These are phyloP conservation scores for Hibiscus mutabilis DNA, from an alignment of 345 rosid genomes.

Conservation along the genomic window DNA sequence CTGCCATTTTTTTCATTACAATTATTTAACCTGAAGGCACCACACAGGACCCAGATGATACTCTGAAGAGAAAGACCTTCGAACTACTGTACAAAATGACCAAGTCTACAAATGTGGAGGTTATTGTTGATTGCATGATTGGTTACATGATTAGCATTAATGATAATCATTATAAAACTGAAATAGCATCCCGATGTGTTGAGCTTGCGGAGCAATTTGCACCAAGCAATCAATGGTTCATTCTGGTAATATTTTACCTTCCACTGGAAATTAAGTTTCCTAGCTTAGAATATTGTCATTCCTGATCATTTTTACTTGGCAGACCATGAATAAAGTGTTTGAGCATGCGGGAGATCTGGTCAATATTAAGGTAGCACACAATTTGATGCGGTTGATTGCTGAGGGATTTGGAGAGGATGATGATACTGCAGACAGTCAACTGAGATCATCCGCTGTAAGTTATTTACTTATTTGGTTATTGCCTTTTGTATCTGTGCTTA, in stretches of 20 bases:
- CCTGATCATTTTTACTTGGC: constrained; percentile 20
- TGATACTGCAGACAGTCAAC: constrained; percentile 75
- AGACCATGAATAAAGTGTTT: constrained; percentile 95
- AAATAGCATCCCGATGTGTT: constrained; percentile 91
- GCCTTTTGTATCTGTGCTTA: not conserved
- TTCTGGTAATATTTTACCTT: constrained; percentile 53
- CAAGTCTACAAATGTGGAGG: constrained; percentile 90
- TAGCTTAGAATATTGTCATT: constrained; percentile 9
- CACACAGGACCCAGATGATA: constrained; percentile 95
- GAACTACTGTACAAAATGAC: constrained; percentile 94
- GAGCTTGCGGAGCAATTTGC: constrained; percentile 98
- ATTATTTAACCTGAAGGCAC: constrained; percentile 10
- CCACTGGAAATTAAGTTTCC: constrained; percentile 1
- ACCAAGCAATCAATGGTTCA: constrained; percentile 97
- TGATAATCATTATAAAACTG: constrained; percentile 94
- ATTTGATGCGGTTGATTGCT: constrained; percentile 89
- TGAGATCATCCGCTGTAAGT: constrained; percentile 95
- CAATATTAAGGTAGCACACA: constrained; percentile 89
- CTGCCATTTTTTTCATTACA: not conserved
- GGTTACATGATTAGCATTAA: constrained; percentile 92
- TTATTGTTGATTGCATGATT: constrained; percentile 96
- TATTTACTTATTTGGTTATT: constrained; percentile 23
- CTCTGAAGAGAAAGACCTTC: constrained; percentile 91
- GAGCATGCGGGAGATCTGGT: constrained; percentile 98
- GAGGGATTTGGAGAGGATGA: constrained; percentile 97